A percentile compares a stretch with the other conserved stretches of the same genome.
Evolutionary conservation across 208 protist genomes (phyloP).

Genomic region (Naegleria gruberi): DNA sequence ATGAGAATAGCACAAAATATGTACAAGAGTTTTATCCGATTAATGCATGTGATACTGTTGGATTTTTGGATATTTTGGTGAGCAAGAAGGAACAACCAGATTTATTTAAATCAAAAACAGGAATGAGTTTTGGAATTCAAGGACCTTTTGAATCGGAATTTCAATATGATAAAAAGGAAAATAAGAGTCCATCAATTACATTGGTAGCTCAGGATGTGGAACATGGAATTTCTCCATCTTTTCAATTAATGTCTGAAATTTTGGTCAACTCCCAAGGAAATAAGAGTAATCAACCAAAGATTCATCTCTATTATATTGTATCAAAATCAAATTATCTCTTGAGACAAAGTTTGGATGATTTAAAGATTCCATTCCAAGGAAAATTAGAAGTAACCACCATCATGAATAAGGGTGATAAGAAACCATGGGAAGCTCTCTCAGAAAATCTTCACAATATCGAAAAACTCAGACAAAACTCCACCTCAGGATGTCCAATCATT

Average conservation of each 20-base stretch:
- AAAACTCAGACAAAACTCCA: background rate
- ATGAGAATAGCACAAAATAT: background rate
- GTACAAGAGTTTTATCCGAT: background rate
- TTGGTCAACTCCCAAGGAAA: background rate
- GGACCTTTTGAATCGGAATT: background rate
- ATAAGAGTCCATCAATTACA: background rate
- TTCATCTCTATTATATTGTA: background rate
- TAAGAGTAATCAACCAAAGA: background rate
- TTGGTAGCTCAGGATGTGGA: background rate
- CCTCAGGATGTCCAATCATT: background rate
- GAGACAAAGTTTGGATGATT: background rate
- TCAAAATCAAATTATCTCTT: background rate
- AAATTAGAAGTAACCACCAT: background rate
- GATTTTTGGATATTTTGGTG: background rate
- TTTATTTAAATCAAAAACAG: background rate
- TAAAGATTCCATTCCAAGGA: background rate
- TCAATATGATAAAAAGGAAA: background rate
- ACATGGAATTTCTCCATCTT: background rate
- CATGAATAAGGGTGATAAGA: too few species aligned
- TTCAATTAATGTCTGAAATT: background rate
- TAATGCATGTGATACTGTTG: background rate
- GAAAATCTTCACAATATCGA: background rate
- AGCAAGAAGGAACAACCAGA: background rate
- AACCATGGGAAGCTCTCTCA: background rate
- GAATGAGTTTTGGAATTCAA: background rate